Base-by-base conservation (phyloP, 805 yeast species). In the Diddensiella santjacobensis region DNA sequence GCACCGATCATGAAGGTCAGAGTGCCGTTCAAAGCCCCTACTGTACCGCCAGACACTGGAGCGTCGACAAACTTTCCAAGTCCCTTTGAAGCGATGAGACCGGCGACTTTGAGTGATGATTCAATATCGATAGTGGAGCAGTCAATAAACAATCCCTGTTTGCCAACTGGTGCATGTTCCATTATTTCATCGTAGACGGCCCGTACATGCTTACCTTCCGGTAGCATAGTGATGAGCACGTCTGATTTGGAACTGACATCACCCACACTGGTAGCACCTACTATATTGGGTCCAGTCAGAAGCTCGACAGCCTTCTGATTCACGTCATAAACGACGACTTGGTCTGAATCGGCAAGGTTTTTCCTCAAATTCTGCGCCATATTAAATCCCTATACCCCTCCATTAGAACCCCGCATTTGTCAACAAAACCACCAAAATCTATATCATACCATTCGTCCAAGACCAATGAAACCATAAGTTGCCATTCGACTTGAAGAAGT, bases 11-110 rank as follows among this genome's bases (percentile, higher is more conserved):
- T 77, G 57, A 77, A 77, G 2, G 79, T 72, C 40, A 77, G 64
- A 0, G 79, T 71, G 1, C 70, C 81, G 44, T 76, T 74, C 44
- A 72, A 58, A 4, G 81, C 81, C 1, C 81, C 81, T 0, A 71
- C 72, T 0, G 72, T 76, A 13, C 81, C 81, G 2, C 81, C 81
- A 6, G 79, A 73, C 1, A 77, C 81, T 0, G 81, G 81, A 6
- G 81, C 71, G 56, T 77, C 81, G 35, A 77, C 71, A 53, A 75
- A 77, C 8, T 36, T 42, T 49, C 72, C 75, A 23, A 57, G 46
- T 47, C 67, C 70, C 22, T 54, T 47, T 1, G 72, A 68, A 37
- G 70, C 57, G 45, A 75, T 71, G 38, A 53, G 55, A 4, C 66
- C 53, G 44, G 74, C 73, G 31, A 72, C 62, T 31, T 65, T 69